Conservation (phyloP, 202 grass and related monocot genomes). For the Alloteropsis angusta region DNA sequence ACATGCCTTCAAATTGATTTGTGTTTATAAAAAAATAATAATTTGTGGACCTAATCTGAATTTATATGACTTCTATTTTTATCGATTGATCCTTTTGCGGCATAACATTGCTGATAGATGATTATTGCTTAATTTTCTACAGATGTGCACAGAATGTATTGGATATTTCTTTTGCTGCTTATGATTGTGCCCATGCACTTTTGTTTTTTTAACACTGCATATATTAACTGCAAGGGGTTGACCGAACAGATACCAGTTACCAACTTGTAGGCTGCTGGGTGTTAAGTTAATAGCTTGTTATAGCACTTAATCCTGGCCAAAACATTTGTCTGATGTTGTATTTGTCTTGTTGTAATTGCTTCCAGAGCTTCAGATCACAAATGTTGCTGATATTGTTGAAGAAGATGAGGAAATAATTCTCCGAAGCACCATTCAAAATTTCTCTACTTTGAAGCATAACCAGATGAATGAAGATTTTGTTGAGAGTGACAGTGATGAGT, state of each 20-base stretch:
- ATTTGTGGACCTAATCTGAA: slow-evolving; percentile 7
- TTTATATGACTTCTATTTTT: neutral
- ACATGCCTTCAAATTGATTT: neutral
- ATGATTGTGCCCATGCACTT: neutral
- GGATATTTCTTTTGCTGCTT: neutral
- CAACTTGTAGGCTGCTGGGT: neutral
- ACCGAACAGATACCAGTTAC: neutral
- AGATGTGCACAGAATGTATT: neutral
- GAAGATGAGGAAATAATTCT: slow-evolving; percentile 83
- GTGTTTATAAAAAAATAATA: neutral
- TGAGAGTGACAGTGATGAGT: slow-evolving; percentile 46
- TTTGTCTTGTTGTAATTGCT: slow-evolving; percentile 21
- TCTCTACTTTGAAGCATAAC: slow-evolving; percentile 39
- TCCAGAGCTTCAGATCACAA: too few relatives aligned
- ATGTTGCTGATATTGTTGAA: slow-evolving; percentile 62
- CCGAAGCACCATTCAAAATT: slow-evolving; percentile 43
- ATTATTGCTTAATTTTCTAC: neutral
- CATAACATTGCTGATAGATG: neutral
- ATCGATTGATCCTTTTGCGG: neutral
- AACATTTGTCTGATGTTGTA: neutral
- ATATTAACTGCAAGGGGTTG: neutral
- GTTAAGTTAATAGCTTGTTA: slow-evolving; percentile 7
- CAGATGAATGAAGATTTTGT: slow-evolving; percentile 24
- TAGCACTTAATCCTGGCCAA: neutral
- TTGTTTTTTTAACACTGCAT: neutral